These are phyloP conservation scores for Phytophthora capsici DNA, from an alignment of 352 stramenopile species.

Conservation along the genomic window DNA sequence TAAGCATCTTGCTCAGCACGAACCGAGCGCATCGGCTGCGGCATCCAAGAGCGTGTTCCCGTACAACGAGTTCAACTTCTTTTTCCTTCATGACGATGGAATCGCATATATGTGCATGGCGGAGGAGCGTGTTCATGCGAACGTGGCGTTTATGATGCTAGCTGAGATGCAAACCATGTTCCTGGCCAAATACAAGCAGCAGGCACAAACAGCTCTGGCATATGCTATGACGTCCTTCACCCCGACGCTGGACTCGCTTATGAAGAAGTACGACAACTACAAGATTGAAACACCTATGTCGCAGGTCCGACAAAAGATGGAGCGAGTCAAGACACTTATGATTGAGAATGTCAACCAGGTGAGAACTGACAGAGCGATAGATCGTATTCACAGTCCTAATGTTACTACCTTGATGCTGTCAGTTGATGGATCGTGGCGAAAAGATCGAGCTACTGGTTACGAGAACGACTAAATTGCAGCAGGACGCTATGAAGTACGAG, in stretches of 20 bases:
- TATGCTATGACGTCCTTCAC: conserved; percentile 77
- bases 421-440: conserved; percentile 97
- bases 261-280: conserved; percentile 89
- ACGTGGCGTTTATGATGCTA: conserved; percentile 80
- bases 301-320: conserved; percentile 94
- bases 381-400: neutral
- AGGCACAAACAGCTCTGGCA: conserved; percentile 70
- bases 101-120: conserved; percentile 89
- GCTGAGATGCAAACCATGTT: conserved; percentile 72
- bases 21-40: conserved; percentile 24
- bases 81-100: conserved; percentile 74
- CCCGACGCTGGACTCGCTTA: conserved; percentile 62
- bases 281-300: conserved; percentile 80
- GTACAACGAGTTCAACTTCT: conserved; percentile 86
- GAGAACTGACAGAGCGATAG: neutral
- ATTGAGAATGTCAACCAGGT: conserved; percentile 98
- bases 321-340: conserved; percentile 98
- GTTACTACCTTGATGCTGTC: neutral
- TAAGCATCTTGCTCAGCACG: conserved; percentile 71
- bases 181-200: conserved; percentile 63
- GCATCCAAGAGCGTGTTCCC: conserved; percentile 69
- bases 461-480: conserved; percentile 93
- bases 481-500: conserved; percentile 98
- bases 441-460: conserved; percentile 95
- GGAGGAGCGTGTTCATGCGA: conserved; percentile 75